Conservation (phyloP, 2,329 filamentous ascomycete species). For the Stenocarpella maydis region DNA sequence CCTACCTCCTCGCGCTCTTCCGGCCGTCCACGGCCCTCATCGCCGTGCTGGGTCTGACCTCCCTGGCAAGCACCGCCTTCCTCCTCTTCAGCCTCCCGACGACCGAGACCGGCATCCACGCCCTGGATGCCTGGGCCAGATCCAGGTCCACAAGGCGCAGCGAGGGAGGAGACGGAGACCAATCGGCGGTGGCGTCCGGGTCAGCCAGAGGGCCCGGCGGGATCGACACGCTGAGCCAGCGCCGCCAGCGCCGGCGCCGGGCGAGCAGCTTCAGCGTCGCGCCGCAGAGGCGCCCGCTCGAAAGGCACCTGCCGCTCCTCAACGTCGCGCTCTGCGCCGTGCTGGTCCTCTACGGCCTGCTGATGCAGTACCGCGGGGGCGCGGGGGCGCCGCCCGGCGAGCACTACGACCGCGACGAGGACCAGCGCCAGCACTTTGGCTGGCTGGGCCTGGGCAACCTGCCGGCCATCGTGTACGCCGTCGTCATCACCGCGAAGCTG, state of each 20-base stretch:
- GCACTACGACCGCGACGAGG: background rate
- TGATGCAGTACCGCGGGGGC: conserved; percentile 43
- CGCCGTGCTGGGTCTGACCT: conserved; percentile 67
- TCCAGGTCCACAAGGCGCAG: conserved; percentile 38
- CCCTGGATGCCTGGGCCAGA: conserved; percentile 56
- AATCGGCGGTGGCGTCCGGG: background rate
- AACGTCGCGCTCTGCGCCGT: conserved; percentile 66
- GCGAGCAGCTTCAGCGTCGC: conserved; percentile 38
- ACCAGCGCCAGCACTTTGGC: conserved; percentile 19
- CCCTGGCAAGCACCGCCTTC: conserved; percentile 69
- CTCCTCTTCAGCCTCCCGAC: conserved; percentile 65
- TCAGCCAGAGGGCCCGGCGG: conserved; percentile 16
- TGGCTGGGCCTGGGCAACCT: conserved; percentile 52
- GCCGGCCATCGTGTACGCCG: conserved; percentile 65
- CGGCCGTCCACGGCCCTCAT: conserved; percentile 47
- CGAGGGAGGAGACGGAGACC: background rate
- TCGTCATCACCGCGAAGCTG: conserved; percentile 68
- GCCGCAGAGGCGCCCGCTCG: conserved; percentile 54
- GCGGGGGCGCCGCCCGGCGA: conserved; percentile 37
- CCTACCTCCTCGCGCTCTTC: conserved; percentile 63
- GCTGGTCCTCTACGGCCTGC: conserved; percentile 55
- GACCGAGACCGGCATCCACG: conserved; percentile 59
- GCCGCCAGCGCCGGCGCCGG: conserved; percentile 25
- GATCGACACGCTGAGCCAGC: conserved; percentile 27
- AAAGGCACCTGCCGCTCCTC: conserved; percentile 65